These are phyloP conservation scores for Lodderomyces theae DNA, from an alignment of 1,139 yeast species.

Conservation along the genomic window DNA sequence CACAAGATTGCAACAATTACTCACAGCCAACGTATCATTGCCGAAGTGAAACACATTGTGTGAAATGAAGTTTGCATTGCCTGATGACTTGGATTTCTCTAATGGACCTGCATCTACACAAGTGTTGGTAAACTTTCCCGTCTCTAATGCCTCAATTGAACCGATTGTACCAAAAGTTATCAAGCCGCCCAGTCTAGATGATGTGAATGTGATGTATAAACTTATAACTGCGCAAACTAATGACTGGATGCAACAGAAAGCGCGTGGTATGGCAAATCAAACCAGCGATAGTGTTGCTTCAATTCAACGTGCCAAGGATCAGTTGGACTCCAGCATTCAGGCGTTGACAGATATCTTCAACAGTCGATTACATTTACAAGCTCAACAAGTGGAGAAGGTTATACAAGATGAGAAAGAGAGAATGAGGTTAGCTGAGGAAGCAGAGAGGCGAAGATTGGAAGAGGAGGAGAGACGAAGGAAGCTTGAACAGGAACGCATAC, in stretches of 20 bases:
- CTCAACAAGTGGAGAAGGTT: slow-evolving; percentile 17
- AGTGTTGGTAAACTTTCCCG: not conserved
- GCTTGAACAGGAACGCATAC: slow-evolving; percentile 16
- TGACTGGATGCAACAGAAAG: slow-evolving; percentile 2
- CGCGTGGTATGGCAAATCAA: not conserved
- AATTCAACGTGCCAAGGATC: not conserved
- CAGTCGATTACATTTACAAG: slow-evolving; percentile 16
- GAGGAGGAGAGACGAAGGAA: slow-evolving; percentile 12
- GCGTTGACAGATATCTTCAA: slow-evolving; percentile 7
- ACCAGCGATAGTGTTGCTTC: not conserved
- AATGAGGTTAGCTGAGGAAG: slow-evolving; percentile 16
- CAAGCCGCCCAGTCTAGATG: slow-evolving; percentile 2
- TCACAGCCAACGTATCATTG: no score
- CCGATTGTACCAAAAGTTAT: slow-evolving; percentile 3
- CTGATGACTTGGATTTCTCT: slow-evolving; percentile 22
- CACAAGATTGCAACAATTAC: no score
- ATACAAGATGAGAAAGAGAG: slow-evolving; percentile 20
- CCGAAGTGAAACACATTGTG: not conserved
- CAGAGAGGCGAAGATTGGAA: slow-evolving; percentile 8
- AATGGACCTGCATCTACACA: slow-evolving; percentile 11
- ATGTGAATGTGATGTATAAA: slow-evolving; percentile 8
- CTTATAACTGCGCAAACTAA: slow-evolving; percentile 10
- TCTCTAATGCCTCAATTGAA: not conserved
- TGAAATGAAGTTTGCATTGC: slow-evolving; percentile 28
- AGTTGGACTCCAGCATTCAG: slow-evolving; percentile 7